Evolutionary conservation across 305 asterid species (phyloP).

Genomic region (Solanum aculeatissimum): DNA sequence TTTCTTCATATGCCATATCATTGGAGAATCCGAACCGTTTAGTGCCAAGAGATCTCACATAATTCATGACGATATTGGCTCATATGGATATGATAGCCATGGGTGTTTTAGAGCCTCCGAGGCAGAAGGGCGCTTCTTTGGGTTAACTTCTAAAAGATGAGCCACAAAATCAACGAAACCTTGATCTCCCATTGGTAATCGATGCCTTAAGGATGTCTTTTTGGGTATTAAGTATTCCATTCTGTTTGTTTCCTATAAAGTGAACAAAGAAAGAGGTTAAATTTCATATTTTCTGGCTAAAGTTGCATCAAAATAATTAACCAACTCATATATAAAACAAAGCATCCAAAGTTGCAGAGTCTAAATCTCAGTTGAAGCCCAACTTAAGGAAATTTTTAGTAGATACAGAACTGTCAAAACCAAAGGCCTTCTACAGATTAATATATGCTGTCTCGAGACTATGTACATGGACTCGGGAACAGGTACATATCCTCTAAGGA

Average conservation of each 20-base stretch:
- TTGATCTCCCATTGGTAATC: slow-evolving; percentile 97
- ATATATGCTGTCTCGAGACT: neutral
- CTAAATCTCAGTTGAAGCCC: neutral
- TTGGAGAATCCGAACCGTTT: slow-evolving; percentile 4
- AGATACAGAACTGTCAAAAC: neutral
- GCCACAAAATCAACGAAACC: slow-evolving; percentile 88
- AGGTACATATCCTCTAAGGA: neutral
- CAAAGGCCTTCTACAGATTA: neutral
- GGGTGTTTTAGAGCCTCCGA: slow-evolving; percentile 92
- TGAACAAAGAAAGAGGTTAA: neutral
- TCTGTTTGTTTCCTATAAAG: slow-evolving; percentile 65
- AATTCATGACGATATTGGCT: slow-evolving; percentile 80
- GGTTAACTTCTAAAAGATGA: slow-evolving; percentile 78
- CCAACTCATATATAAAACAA: neutral
- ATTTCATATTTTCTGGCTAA: neutral
- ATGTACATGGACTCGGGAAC: neutral
- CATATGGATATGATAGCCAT: slow-evolving; percentile 92
- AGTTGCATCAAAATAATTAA: neutral
- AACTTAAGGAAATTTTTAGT: neutral
- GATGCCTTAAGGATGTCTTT: slow-evolving; percentile 83
- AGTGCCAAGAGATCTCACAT: neutral
- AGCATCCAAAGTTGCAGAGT: neutral
- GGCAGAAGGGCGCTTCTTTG: slow-evolving; percentile 84
- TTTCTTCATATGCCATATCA: slow-evolving; percentile 1
- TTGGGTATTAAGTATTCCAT: slow-evolving; percentile 91